Conservation (phyloP, 805 yeast species). For the Debaryomyces hansenii region DNA sequence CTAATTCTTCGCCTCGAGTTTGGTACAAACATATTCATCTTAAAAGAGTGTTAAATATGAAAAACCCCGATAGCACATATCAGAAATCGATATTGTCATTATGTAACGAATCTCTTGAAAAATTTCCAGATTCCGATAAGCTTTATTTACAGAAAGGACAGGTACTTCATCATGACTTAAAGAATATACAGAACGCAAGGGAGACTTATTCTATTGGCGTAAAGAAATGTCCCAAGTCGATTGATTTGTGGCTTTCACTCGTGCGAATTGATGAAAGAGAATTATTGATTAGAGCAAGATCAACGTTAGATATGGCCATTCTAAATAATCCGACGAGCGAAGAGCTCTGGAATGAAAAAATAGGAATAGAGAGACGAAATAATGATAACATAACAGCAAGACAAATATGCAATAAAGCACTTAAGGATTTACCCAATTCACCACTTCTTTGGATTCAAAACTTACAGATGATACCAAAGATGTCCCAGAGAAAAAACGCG, state of each 20-base stretch:
- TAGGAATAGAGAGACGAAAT: slow-evolving; percentile 54
- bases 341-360: slow-evolving; percentile 56
- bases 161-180: slow-evolving; percentile 34
- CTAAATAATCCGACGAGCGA: slow-evolving; percentile 50
- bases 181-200: slow-evolving; percentile 41
- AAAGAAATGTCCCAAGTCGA: slow-evolving; percentile 42
- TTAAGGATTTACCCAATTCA: slow-evolving; percentile 57
- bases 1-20: slow-evolving; percentile 41
- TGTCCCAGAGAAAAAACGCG: slow-evolving; percentile 54
- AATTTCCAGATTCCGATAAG: slow-evolving; percentile 51
- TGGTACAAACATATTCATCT: slow-evolving; percentile 56
- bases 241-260: slow-evolving; percentile 55
- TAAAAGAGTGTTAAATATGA: slow-evolving; percentile 12
- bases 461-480: slow-evolving; percentile 45
- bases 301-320: slow-evolving; percentile 68
- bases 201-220: slow-evolving; percentile 51
- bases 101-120: slow-evolving; percentile 46
- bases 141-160: slow-evolving; percentile 67
- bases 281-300: slow-evolving; percentile 59
- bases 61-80: slow-evolving; percentile 1
- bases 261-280: slow-evolving; percentile 47
- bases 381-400: slow-evolving; percentile 54
- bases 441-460: slow-evolving; percentile 67
- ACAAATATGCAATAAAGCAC: slow-evolving; percentile 55
- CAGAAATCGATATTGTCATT: slow-evolving; percentile 13